These are phyloP conservation scores for Erigeron canadensis DNA, from an alignment of 129 eudicot species.

Conservation along the genomic window DNA sequence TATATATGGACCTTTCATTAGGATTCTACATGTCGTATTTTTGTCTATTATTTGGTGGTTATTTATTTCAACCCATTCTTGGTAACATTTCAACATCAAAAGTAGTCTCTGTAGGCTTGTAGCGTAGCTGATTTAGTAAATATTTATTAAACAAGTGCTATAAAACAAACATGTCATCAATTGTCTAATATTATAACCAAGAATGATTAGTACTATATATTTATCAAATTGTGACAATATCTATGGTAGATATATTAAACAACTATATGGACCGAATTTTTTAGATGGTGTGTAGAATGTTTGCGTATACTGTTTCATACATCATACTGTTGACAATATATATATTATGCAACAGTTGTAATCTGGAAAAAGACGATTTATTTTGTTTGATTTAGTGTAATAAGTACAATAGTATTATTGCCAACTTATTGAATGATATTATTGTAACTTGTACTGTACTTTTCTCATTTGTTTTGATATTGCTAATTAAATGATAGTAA, in stretches of 20 bases:
- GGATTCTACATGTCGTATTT: background rate
- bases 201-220: no score
- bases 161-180: slow-evolving; percentile 9
- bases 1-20: slow-evolving; percentile 6
- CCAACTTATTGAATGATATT: background rate
- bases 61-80: slow-evolving; percentile 11
- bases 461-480: no score
- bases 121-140: background rate
- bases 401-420: background rate
- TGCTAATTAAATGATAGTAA: no score
- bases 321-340: background rate
- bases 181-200: background rate
- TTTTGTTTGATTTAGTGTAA: background rate
- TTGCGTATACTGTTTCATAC: background rate
- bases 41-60: slow-evolving; percentile 7
- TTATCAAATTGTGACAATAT: no score
- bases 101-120: background rate
- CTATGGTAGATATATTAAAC: background rate
- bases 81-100: slow-evolving; percentile 26
- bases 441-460: no score
- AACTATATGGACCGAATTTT: background rate
- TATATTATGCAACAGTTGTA: background rate
- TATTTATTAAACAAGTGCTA: background rate
- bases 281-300: background rate
- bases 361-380: background rate